These are phyloP conservation scores for Cerioporus squamosus DNA, from an alignment of 1,284 basidiomycete species.

Conservation along the genomic window DNA sequence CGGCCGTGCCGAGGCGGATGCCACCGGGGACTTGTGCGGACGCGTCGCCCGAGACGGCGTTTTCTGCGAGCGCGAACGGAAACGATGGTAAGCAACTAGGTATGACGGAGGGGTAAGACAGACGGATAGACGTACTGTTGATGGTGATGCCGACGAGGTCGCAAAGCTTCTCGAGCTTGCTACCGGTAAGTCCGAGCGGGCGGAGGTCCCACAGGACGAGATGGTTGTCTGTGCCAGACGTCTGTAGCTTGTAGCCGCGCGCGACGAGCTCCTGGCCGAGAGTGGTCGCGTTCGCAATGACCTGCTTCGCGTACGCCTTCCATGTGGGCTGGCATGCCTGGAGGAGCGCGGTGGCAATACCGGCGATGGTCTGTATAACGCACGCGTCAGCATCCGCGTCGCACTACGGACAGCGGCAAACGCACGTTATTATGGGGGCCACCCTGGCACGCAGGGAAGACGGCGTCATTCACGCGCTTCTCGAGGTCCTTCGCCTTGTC, in stretches of 20 bases:
- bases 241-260: constrained; percentile 95
- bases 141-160: constrained; percentile 96
- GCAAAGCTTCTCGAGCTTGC: constrained; percentile 98
- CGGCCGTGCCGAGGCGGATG: constrained; percentile 95
- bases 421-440: constrained; percentile 98
- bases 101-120: no score
- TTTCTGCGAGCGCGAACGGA: no score
- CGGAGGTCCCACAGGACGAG: constrained; percentile 98
- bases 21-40: constrained; percentile 97
- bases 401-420: constrained; percentile 6
- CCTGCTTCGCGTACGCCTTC: constrained; percentile 94
- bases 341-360: constrained; percentile 93
- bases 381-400: not conserved
- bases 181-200: constrained; percentile 93
- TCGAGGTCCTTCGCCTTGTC: constrained; percentile 83
- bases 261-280: constrained; percentile 75
- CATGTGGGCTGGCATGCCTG: constrained; percentile 92
- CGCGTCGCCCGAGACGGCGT: constrained; percentile 94
- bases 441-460: constrained; percentile 99
- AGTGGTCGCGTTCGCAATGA: constrained; percentile 86
- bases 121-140: constrained; percentile 76
- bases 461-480: constrained; percentile 96
- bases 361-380: constrained; percentile 84
- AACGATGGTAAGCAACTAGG: no score
- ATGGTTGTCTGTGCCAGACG: constrained; percentile 97